These are phyloP conservation scores for Pichia sp. DNA, from an alignment of 1,139 yeast genomes.

Conservation along the genomic window DNA sequence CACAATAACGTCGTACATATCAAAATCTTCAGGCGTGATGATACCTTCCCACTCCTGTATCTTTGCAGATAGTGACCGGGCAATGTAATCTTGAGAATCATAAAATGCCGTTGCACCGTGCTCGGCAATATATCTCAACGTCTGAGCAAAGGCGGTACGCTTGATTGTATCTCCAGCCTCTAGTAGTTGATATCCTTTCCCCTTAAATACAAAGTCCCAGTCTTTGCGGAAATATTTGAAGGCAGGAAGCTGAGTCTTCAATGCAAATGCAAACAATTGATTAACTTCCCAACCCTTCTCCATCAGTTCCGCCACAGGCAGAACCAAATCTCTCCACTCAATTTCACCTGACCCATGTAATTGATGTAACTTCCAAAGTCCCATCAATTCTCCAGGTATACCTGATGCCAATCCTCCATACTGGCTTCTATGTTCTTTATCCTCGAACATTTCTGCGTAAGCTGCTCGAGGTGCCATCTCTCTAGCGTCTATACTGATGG, in stretches of 20 bases:
- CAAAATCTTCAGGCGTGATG: slow-evolving; percentile 55
- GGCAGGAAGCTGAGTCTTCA: slow-evolving; percentile 31
- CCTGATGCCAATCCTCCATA: slow-evolving; percentile 83
- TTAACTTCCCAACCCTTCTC: slow-evolving; percentile 59
- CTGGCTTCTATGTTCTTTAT: slow-evolving; percentile 42
- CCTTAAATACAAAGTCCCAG: slow-evolving; percentile 50
- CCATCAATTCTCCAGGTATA: slow-evolving; percentile 86
- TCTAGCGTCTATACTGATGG: slow-evolving; percentile 73
- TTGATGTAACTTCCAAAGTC: slow-evolving; percentile 54
- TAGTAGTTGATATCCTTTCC: slow-evolving; percentile 28
- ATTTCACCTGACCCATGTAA: slow-evolving; percentile 65
- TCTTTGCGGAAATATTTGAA: slow-evolving; percentile 30
- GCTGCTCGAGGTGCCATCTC: slow-evolving; percentile 76
- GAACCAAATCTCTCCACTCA: slow-evolving; percentile 64
- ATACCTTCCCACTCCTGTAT: slow-evolving; percentile 32
- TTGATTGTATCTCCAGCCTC: slow-evolving; percentile 51
- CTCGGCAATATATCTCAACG: slow-evolving; percentile 58
- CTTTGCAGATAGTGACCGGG: slow-evolving; percentile 30
- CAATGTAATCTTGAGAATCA: slow-evolving; percentile 57
- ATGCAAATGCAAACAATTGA: slow-evolving; percentile 38
- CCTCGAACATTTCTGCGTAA: slow-evolving; percentile 54
- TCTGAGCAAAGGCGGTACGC: slow-evolving; percentile 57
- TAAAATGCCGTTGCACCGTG: slow-evolving; percentile 79
- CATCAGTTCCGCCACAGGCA: slow-evolving; percentile 69
- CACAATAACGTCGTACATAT: slow-evolving; percentile 47